Base-by-base conservation (phyloP, 2,329 filamentous ascomycete species). In the Clathrospora elynae region DNA sequence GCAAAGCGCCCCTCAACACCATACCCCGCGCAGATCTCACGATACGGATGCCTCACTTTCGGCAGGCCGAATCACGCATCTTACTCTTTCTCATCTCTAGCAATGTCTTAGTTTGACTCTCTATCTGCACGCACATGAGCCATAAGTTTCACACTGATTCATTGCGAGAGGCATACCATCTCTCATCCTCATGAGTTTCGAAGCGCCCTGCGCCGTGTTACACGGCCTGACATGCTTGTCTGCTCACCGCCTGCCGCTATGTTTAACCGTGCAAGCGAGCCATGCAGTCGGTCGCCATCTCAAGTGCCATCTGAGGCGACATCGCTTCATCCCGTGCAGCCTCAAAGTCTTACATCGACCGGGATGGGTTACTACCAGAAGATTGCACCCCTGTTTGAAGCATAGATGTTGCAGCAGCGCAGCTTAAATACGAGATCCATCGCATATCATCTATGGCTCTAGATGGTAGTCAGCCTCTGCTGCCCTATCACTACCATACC, bases 1-100 rank as follows among this genome's bases (percentile, higher is more conserved):
- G 56, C 51, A 51, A 25, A 34, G 38, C 44, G 51, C 62, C 61
- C 60, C 61, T 57, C 62, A 64, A 64, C 62, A 65, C 62, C 62
- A 66, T 45, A 49, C 42, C 50, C 42, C 46, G 46, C 42, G 33
- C 36, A 24, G 26, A 30, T 38, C 43, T 51, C 57, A 49, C 48
- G 45, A 56, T 49, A 16, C 13, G 16, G 17, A 13, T 31, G 32
- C 35, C 51, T 34, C 46, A 23, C 18, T 31, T 28, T 12, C 18
- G 18, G 18, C n/a, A 12, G 11, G 10, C 33, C 18, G 29, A 16
- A 13, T 17, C 28, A 12, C 32, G 14, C 24, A n/a, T 14, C 11
- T 12, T 25, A 12, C 36, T n/a, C n/a, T n/a, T n/a, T n/a, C 13
- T 13, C 19, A 22, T 39, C 7, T 28, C 25, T 24, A 13, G 19